Base-by-base conservation (phyloP, 305 asterid genomes). In the Fraxinus baroniana region DNA sequence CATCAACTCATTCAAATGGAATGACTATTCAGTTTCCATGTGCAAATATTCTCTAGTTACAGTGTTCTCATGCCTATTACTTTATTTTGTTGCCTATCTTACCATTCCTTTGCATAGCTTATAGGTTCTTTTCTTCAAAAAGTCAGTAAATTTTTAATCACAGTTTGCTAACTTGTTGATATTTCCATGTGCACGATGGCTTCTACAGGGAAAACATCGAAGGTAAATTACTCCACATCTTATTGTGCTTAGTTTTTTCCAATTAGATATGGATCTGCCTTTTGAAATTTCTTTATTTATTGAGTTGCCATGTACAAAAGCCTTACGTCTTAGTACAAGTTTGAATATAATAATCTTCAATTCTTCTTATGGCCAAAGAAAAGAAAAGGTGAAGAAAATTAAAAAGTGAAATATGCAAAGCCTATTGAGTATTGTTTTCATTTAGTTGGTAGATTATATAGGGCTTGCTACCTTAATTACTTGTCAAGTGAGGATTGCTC, bases 171-270 rank as follows among this genome's bases (percentile, higher is more conserved):
- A 85, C 83, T 79, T 77, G 15, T 44, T 80, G 70, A 37, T 83
- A 68, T 85, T 86, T 86, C 79, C 87, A 77, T 84, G 84, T 88
- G 85, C 77, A 77, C 78, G 83, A 72, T 84, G 89, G 35, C 83
- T 77, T 78, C 77, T 86, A 85, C 90, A 93, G 97, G 97, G 81
- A 93, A 91, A 93, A 89, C 94, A 77, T 85, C 93, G 18, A 93
- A 91, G 91, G 97, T 93, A 86, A 68, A 77, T 52, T 74, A 12
- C 36, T 24, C 55, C 24, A 7, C 66, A 60, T 73, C 70, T 71
- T 57, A 44, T 49, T 4, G 79, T 22, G n/a, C 13, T 30, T 30
- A 8, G 12, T 62, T 81, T 84, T 41, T 46, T 76, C 20, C 71
- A 28, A 36, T 55, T 28, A 15, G 18, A 80, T 17, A 64, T 37